Conservation (phyloP, 768 basidiomycete genomes). For the Podaxis carcinomalis region DNA sequence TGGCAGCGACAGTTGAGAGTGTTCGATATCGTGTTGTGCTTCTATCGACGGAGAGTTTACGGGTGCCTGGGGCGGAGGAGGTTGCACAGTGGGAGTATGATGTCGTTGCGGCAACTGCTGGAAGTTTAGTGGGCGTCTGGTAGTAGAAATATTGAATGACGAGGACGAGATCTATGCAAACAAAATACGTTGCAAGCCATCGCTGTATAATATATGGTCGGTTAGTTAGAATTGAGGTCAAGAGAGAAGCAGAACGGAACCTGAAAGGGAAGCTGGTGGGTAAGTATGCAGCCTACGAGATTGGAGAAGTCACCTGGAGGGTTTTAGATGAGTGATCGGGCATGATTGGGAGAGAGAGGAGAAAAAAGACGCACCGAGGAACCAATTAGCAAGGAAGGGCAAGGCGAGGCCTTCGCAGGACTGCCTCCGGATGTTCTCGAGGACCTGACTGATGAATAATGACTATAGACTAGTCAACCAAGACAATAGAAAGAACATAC, state of each 20-base stretch:
- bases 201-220: slow-evolving; percentile 44
- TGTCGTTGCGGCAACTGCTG: slow-evolving; percentile 33
- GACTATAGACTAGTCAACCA: background rate
- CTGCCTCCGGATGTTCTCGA: slow-evolving; percentile 70
- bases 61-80: slow-evolving; percentile 34
- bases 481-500: slow-evolving; percentile 41
- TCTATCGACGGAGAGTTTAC: slow-evolving; percentile 49
- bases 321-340: background rate
- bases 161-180: slow-evolving; percentile 72
- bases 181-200: slow-evolving; percentile 90
- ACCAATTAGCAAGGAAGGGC: slow-evolving; percentile 92
- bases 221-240: slow-evolving; percentile 8
- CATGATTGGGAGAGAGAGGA: background rate
- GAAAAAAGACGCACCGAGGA: slow-evolving; percentile 57
- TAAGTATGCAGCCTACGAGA: slow-evolving; percentile 86
- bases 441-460: slow-evolving; percentile 58
- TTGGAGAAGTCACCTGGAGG: slow-evolving; percentile 85
- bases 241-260: slow-evolving; percentile 35
- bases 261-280: slow-evolving; percentile 93
- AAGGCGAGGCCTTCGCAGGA: slow-evolving; percentile 90
- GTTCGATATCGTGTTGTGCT: slow-evolving; percentile 62
- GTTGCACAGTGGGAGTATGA: slow-evolving; percentile 16
- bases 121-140: slow-evolving; percentile 30
- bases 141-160: slow-evolving; percentile 84
- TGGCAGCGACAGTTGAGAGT: slow-evolving; percentile 63